A percentile compares a stretch with the other conserved stretches of the same genome.
Conservation (phyloP, 495 filamentous ascomycete species). For the Venustampulla echinocandica region DNA sequence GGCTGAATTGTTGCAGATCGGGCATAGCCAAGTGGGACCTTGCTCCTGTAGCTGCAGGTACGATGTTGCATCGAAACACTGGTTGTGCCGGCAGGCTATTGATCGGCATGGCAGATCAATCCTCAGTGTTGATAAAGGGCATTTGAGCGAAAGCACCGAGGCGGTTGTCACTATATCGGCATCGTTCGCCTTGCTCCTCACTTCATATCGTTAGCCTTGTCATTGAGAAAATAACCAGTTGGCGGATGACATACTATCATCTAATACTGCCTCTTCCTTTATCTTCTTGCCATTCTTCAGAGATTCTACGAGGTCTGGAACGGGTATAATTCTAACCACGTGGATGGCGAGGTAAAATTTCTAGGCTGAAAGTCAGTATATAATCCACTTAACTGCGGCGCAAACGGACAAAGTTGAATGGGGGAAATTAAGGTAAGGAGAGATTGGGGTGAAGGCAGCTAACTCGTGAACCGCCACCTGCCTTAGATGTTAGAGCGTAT, state of each 20-base stretch:
- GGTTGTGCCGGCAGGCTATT: conserved; percentile 73
- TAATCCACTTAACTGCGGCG: conserved; percentile 1
- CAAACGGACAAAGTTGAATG: conserved; percentile 7
- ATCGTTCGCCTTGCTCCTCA: conserved; percentile 74
- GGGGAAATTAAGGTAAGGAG: background rate
- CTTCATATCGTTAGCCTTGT: conserved; percentile 32
- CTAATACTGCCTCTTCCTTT: conserved; percentile 67
- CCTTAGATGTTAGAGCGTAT: conserved; percentile 87
- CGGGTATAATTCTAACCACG: conserved; percentile 62
- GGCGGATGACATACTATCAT: conserved; percentile 68
- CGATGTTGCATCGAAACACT: conserved; percentile 91
- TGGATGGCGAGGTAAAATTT: conserved; percentile 68
- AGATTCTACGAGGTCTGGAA: conserved; percentile 59
- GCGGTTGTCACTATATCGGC: conserved; percentile 82
- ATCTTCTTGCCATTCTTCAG: conserved; percentile 64
- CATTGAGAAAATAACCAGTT: too few species aligned
- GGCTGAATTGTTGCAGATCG: conserved; percentile 78
- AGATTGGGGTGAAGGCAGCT: conserved; percentile 6
- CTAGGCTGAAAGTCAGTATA: conserved; percentile 34
- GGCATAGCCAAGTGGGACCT: conserved; percentile 89
- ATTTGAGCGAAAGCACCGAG: conserved; percentile 81
- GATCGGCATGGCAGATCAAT: conserved; percentile 76
- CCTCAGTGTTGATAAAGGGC: conserved; percentile 77
- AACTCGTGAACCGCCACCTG: conserved; percentile 27
- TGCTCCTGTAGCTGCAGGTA: conserved; percentile 93